Percentiles rank a stretch among this genome's conserved stretches.
Conservation (phyloP, 2,329 filamentous ascomycete genomes). For the Neopestalotiopsis sp. region DNA sequence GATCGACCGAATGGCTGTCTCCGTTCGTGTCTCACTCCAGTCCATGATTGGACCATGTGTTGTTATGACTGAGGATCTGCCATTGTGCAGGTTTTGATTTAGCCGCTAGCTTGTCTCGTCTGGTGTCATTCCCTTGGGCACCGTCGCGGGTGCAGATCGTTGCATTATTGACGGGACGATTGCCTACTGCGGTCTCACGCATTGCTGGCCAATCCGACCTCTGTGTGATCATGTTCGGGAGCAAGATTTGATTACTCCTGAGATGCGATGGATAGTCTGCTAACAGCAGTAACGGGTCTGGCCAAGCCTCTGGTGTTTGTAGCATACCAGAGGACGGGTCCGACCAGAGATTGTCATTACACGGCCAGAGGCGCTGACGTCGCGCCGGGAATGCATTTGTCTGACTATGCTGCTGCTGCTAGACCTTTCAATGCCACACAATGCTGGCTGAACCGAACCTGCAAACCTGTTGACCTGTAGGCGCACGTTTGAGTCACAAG, state of each 20-base stretch:
- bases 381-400: conserved; percentile 4
- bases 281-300: neutral
- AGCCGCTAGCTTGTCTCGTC: conserved; percentile 20
- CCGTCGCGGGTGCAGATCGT: conserved; percentile 11
- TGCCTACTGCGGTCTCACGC: conserved; percentile 6
- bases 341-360: neutral
- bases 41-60: conserved; percentile 22
- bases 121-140: conserved; percentile 17
- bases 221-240: neutral
- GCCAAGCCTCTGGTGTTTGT: neutral
- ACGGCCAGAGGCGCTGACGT: neutral
- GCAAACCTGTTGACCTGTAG: neutral
- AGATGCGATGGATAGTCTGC: neutral
- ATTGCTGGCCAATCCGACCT: neutral
- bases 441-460: neutral
- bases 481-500: neutral
- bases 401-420: neutral
- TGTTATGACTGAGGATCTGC: conserved; percentile 29
- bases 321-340: neutral
- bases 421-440: neutral
- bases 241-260: neutral
- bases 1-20: conserved; percentile 26
- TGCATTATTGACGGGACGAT: conserved; percentile 12
- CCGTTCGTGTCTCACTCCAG: conserved; percentile 28
- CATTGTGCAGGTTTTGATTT: conserved; percentile 24